A percentile compares a stretch with the other conserved stretches of the same genome.
Evolutionary conservation across 2,329 filamentous ascomycete species (phyloP).

Genomic region (Ascocoryne sarcoides): DNA sequence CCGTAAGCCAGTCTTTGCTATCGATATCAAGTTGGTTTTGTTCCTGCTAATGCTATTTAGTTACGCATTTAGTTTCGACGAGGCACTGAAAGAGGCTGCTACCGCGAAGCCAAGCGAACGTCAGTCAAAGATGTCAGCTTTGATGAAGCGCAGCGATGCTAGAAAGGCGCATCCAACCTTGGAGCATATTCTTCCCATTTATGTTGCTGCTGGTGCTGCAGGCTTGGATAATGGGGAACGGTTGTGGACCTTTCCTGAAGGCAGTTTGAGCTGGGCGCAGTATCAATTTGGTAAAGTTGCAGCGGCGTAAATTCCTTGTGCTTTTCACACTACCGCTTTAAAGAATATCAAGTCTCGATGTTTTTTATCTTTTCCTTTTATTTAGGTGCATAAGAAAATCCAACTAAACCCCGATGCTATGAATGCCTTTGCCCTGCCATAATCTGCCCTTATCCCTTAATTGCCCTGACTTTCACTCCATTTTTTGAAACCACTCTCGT

Average conservation of each 20-base stretch:
- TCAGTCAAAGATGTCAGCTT: slow-evolving; percentile 31
- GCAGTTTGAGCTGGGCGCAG: slow-evolving; percentile 46
- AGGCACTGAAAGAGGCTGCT: slow-evolving; percentile 46
- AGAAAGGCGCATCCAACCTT: slow-evolving; percentile 52
- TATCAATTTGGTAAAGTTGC: slow-evolving; percentile 35
- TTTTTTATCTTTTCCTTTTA: too few relatives aligned
- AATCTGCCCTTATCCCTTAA: too few relatives aligned
- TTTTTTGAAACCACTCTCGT: too few relatives aligned
- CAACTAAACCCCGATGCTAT: too few relatives aligned
- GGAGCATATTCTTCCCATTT: slow-evolving; percentile 52
- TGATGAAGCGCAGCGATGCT: slow-evolving; percentile 43
- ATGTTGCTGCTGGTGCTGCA: slow-evolving; percentile 47
- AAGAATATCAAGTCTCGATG: too few relatives aligned
- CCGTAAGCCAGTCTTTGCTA: slow-evolving; percentile 38
- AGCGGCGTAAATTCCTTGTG: slow-evolving; percentile 1
- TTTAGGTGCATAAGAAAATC: too few relatives aligned
- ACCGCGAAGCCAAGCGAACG: slow-evolving; percentile 11
- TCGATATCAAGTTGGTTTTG: slow-evolving; percentile 2
- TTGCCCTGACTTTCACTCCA: too few relatives aligned
- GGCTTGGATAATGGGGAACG: slow-evolving; percentile 36
- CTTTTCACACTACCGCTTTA: too few relatives aligned
- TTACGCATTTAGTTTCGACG: slow-evolving; percentile 42
- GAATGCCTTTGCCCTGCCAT: too few relatives aligned
- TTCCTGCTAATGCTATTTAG: slow-evolving; percentile 11
- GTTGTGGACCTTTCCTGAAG: slow-evolving; percentile 40